phyloP scores from a whole-genome alignment of 1,139 yeast species.

The Kurtzmaniella quercitrusa region DNA sequence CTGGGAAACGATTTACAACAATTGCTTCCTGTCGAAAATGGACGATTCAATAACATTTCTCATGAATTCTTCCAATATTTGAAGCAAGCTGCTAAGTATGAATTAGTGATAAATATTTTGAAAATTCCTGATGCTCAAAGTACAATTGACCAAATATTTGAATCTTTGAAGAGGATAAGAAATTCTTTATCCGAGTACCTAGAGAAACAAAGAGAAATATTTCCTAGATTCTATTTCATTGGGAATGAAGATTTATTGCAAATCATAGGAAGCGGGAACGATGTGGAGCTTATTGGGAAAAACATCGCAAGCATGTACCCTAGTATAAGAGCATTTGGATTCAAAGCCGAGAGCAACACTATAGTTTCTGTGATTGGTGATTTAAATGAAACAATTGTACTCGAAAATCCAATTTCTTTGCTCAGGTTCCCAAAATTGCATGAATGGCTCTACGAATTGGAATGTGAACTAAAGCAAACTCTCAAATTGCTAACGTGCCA shows the following conservation, averaged over 20 bases:
- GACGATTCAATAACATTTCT: conserved; percentile 63
- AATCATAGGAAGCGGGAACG: conserved; percentile 64
- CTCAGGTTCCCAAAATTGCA: conserved; percentile 41
- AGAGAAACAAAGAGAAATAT: conserved; percentile 72
- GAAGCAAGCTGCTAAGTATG: conserved; percentile 47
- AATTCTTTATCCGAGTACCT: conserved; percentile 73
- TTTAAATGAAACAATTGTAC: conserved; percentile 56
- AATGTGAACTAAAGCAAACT: conserved; percentile 47
- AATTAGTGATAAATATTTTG: conserved; percentile 55
- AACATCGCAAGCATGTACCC: conserved; percentile 72
- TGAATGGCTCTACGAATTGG: conserved; percentile 65
- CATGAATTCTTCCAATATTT: conserved; percentile 54
- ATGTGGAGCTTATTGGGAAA: conserved; percentile 43
- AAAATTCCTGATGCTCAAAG: conserved; percentile 47
- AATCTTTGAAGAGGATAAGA: conserved; percentile 54
- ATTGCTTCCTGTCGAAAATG: conserved; percentile 65
- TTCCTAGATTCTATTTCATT: conserved; percentile 81
- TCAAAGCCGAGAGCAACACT: conserved; percentile 28
- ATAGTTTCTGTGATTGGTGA: conserved; percentile 53
- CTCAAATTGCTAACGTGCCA: conserved; percentile 31
- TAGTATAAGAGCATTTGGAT: conserved; percentile 50
- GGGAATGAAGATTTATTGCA: conserved; percentile 91
- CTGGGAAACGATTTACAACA: conserved; percentile 49
- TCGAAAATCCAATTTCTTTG: conserved; percentile 44
- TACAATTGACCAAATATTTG: conserved; percentile 49